Conservation (phyloP, 495 filamentous ascomycete species). For the Aspergillus carlsbadensis region DNA sequence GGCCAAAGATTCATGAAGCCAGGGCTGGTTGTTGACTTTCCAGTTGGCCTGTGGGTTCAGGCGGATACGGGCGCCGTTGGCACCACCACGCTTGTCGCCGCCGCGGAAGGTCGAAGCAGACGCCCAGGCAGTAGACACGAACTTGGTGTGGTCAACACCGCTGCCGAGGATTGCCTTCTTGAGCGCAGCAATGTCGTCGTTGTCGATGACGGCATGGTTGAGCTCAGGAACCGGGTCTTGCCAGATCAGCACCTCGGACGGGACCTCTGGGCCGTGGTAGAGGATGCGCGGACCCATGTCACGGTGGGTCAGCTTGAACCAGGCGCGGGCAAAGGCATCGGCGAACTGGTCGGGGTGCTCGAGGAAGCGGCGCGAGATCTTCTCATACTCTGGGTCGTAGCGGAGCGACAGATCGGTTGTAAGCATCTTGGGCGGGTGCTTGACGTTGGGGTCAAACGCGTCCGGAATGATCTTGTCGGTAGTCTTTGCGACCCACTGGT, state of each 20-base stretch:
- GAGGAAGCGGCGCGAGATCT: slow-evolving; percentile 66
- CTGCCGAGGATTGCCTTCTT: slow-evolving; percentile 64
- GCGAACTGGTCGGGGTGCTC: slow-evolving; percentile 62
- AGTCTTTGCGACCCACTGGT: slow-evolving; percentile 72
- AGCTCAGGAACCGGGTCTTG: slow-evolving; percentile 61
- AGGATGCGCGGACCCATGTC: slow-evolving; percentile 67
- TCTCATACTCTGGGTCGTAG: slow-evolving; percentile 67
- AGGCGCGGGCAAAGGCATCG: slow-evolving; percentile 65
- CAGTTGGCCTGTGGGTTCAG: slow-evolving; percentile 67
- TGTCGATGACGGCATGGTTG: slow-evolving; percentile 55
- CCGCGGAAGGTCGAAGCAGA: slow-evolving; percentile 72
- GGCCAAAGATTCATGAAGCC: slow-evolving; percentile 54
- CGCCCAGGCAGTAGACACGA: slow-evolving; percentile 65
- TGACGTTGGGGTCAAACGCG: slow-evolving; percentile 61
- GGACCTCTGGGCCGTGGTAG: slow-evolving; percentile 69
- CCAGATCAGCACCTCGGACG: slow-evolving; percentile 61
- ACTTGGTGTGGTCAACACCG: slow-evolving; percentile 52
- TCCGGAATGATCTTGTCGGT: slow-evolving; percentile 64
- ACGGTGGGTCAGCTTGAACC: slow-evolving; percentile 78
- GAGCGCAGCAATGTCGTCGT: slow-evolving; percentile 55
- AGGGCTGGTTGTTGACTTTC: slow-evolving; percentile 64
- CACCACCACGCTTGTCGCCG: slow-evolving; percentile 73
- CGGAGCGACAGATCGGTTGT: slow-evolving; percentile 70
- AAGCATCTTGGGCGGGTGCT: slow-evolving; percentile 66
- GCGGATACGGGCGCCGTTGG: slow-evolving; percentile 71